Base-by-base conservation (phyloP, 2,329 filamentous ascomycete species). In the Fusarium falciforme region DNA sequence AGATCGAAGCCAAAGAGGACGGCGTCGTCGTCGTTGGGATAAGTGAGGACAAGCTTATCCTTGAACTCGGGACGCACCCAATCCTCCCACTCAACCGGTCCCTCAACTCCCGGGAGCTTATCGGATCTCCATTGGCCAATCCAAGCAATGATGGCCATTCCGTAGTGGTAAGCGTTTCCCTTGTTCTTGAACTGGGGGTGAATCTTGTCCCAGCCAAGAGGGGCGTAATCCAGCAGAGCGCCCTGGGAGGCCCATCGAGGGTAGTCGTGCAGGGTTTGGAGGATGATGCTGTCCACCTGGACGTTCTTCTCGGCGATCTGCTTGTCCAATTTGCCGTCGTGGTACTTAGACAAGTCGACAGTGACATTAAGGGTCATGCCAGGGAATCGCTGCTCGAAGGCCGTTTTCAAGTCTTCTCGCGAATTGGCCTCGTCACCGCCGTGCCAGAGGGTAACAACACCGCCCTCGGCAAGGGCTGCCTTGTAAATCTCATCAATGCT, bases 1-100 rank as follows among this genome's bases (percentile, higher is more conserved):
- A 87, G 79, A 47, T 88, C 81, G 49, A 87, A 88, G 4, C 84
- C 84, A 42, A 82, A 89, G 0, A 88, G 80, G 3, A 90, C 84
- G 0, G 88, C 88, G 60, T 90, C 88, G 49, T 90, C 88, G 52
- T 90, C 89, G 67, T 89, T 89, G 14, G 88, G 89, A 66, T 89
- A 89, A 0, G 87, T 89, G 9, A 90, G 76, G 3, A 86, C 85
- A 6, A 90, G 79, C 77, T 87, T 89, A 67, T 86, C 79, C 79
- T 89, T 89, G 79, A 85, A 87, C 66, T 86, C 84, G 0, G 88
- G 87, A 6, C 83, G 81, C 3, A 87, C 77, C 63, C 83, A 85
- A 67, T 88, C 85, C 1, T 80, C 71, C 66, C 82, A 89, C 6
- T 78, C 80, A 6, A 44, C 2, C 0, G 83, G 83, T 0, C 81